phyloP scores from a whole-genome alignment of 2,329 filamentous ascomycete species.

The Verticillium nubilum region DNA sequence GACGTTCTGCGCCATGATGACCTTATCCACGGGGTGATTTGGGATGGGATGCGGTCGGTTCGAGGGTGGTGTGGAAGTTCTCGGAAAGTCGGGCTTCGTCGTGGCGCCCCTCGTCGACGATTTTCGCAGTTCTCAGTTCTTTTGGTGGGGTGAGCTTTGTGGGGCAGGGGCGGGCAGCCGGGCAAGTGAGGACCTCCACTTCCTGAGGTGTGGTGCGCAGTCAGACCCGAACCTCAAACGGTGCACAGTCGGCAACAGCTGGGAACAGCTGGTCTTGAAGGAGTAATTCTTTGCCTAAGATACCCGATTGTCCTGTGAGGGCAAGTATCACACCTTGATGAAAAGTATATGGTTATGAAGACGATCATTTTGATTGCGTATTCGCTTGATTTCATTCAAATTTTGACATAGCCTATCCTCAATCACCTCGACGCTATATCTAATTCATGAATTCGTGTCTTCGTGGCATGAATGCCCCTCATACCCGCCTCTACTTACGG shows the following conservation, averaged over 20 bases:
- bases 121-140: conserved; percentile 11
- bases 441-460: background rate
- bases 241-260: background rate
- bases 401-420: no score
- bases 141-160: conserved; percentile 16
- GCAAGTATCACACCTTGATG: no score
- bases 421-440: background rate
- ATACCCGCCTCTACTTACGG: background rate
- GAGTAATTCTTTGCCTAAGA: no score
- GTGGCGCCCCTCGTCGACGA: conserved; percentile 11
- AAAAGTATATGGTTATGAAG: no score
- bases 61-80: conserved; percentile 9
- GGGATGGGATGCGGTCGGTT: conserved; percentile 5
- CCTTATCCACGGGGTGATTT: conserved; percentile 1
- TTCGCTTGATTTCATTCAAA: no score
- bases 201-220: background rate
- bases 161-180: conserved; percentile 12
- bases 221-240: background rate
- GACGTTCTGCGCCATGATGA: conserved; percentile 49
- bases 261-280: no score
- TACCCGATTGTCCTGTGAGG: no score
- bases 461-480: background rate
- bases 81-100: conserved; percentile 10
- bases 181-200: background rate
- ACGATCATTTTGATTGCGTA: no score